Conservation (phyloP, 305 asterid genomes). For the Andrographis paniculata region DNA sequence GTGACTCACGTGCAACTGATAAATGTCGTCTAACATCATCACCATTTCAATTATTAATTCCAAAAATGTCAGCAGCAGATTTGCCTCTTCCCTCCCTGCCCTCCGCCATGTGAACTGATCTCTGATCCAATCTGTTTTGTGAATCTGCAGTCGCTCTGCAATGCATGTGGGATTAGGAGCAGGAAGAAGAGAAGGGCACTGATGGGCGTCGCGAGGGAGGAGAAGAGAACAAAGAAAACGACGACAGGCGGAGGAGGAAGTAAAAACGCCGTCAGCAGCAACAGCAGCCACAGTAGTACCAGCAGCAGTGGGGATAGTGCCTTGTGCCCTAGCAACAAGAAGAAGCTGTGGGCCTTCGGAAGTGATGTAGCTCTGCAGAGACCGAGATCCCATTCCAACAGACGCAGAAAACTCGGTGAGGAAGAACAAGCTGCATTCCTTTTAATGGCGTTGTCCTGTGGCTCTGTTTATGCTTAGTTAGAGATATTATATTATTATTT, state of each 20-base stretch:
- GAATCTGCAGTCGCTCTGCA: slow-evolving; percentile 71
- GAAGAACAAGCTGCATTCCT: slow-evolving; percentile 86
- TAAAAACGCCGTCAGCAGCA: slow-evolving; percentile 14
- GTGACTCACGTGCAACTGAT: neutral
- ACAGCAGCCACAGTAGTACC: slow-evolving; percentile 31
- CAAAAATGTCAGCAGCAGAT: neutral
- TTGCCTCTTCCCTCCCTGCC: neutral
- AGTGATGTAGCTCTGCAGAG: slow-evolving; percentile 55
- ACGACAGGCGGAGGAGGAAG: slow-evolving; percentile 18
- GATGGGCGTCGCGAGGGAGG: slow-evolving; percentile 63
- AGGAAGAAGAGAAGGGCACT: slow-evolving; percentile 85
- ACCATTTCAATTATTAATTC: neutral
- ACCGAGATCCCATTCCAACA: slow-evolving; percentile 54
- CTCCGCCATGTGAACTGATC: slow-evolving; percentile 8
- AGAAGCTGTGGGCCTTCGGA: slow-evolving; percentile 43
- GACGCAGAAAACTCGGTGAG: slow-evolving; percentile 66
- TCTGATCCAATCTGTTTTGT: slow-evolving; percentile 7
- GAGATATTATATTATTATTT: slow-evolving; percentile 18
- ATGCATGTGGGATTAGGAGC: slow-evolving; percentile 95
- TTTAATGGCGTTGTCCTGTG: slow-evolving; percentile 82
- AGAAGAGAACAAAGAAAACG: slow-evolving; percentile 58
- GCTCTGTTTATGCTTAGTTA: slow-evolving; percentile 74
- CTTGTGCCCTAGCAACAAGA: slow-evolving; percentile 44
- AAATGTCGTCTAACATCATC: neutral
- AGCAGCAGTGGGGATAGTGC: slow-evolving; percentile 44